A percentile compares a stretch with the other conserved stretches of the same genome.
Evolutionary conservation across 306 rosid genomes (phyloP).

Genomic region (Amphicarpaea edgeworthii): DNA sequence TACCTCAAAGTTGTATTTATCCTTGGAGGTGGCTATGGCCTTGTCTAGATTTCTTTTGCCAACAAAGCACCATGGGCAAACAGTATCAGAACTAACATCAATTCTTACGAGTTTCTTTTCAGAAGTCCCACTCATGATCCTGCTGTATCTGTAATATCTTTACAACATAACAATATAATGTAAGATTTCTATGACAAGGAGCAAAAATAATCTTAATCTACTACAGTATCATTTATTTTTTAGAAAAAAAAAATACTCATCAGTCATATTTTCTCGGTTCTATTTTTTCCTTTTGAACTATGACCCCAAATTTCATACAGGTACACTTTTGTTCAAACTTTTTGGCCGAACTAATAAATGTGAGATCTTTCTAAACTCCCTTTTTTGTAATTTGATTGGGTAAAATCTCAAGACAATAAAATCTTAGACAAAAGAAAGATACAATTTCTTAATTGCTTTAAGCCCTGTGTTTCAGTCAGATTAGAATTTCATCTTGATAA

Average conservation of each 20-base stretch:
- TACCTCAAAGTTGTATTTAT: slow-evolving; percentile 80
- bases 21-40: slow-evolving; percentile 73
- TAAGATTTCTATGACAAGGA: slow-evolving; percentile 38
- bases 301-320: slow-evolving; percentile 23
- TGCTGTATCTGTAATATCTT: slow-evolving; percentile 49
- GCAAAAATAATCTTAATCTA: slow-evolving; percentile 17
- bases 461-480: neutral
- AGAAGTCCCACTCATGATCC: slow-evolving; percentile 65
- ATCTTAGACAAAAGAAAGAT: neutral
- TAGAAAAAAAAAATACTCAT: neutral
- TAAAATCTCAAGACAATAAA: neutral
- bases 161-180: slow-evolving; percentile 34
- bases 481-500: neutral
- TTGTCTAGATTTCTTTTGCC: slow-evolving; percentile 86
- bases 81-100: slow-evolving; percentile 80
- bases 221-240: neutral
- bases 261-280: slow-evolving; percentile 8
- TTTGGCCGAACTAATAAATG: slow-evolving; percentile 12
- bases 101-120: slow-evolving; percentile 69
- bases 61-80: slow-evolving; percentile 94
- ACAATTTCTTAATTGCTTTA: neutral
- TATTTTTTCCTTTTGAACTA: neutral
- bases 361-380: neutral
- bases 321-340: neutral
- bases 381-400: neutral